phyloP scores from a whole-genome alignment of 2,329 filamentous ascomycete genomes.

The Sclerotiophoma versabilis region DNA sequence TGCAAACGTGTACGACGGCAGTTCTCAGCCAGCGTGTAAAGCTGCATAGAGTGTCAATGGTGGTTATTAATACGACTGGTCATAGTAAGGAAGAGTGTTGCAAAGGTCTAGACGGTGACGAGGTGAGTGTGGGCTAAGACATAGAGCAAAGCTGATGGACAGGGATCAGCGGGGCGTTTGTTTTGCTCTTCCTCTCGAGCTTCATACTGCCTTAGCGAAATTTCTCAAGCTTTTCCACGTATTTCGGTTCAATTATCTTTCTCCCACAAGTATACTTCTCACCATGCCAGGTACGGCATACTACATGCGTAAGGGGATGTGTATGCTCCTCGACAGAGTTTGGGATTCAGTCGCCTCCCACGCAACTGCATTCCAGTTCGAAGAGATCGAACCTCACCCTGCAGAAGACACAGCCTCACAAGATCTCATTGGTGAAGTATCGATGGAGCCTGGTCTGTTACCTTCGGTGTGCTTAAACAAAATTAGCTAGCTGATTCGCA shows the following conservation, averaged over 20 bases:
- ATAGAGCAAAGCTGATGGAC: neutral
- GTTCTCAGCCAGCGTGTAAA: neutral
- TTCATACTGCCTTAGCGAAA: neutral
- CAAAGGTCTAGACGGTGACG: neutral
- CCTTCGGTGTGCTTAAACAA: too few relatives aligned
- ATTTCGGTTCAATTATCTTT: neutral
- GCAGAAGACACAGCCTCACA: too few relatives aligned
- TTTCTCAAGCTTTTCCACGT: neutral
- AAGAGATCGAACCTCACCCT: too few relatives aligned
- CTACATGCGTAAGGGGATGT: neutral
- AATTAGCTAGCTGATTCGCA: too few relatives aligned
- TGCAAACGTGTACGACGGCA: neutral
- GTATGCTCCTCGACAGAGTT: too few relatives aligned
- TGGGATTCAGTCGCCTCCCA: too few relatives aligned
- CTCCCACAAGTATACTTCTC: neutral
- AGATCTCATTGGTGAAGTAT: too few relatives aligned
- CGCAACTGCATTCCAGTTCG: too few relatives aligned
- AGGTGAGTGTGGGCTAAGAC: neutral
- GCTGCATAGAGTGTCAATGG: neutral
- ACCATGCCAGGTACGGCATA: neutral
- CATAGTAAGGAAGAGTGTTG: neutral
- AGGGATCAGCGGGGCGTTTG: neutral
- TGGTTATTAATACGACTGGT: neutral
- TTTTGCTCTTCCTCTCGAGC: neutral
- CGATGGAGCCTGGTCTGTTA: too few relatives aligned